Conservation (phyloP, 495 filamentous ascomycete species). For the Chaetomium tenue region DNA sequence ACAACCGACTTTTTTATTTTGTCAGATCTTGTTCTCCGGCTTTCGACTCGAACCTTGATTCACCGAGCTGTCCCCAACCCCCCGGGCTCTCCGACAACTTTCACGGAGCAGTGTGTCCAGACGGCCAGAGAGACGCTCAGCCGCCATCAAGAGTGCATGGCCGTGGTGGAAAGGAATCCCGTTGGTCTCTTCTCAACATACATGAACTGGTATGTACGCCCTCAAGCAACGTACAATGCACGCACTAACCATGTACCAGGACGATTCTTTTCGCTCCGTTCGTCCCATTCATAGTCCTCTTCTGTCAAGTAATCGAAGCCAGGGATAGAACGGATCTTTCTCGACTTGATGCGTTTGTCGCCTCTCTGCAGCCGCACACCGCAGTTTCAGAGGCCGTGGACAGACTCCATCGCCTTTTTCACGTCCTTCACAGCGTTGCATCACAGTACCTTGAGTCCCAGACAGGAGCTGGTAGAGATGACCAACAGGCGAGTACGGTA, state of each 20-base stretch:
- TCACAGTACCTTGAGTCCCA: conserved; percentile 54
- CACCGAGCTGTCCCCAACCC: conserved; percentile 59
- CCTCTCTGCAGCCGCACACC: conserved; percentile 50
- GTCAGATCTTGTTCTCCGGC: conserved; percentile 55
- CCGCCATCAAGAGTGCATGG: conserved; percentile 52
- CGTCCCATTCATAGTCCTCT: conserved; percentile 66
- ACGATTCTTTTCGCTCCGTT: conserved; percentile 63
- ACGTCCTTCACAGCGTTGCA: conserved; percentile 60
- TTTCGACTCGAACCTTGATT: conserved; percentile 53
- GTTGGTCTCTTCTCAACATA: conserved; percentile 53
- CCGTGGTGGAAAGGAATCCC: conserved; percentile 43
- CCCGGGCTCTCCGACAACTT: conserved; percentile 45
- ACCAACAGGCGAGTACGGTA: conserved; percentile 2
- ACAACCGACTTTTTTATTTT: conserved; percentile 46
- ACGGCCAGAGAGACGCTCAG: conserved; percentile 54
- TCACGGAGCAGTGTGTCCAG: conserved; percentile 57
- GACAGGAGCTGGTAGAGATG: not conserved
- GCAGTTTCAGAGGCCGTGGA: conserved; percentile 53
- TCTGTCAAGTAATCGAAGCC: conserved; percentile 61
- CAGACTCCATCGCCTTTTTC: conserved; percentile 58
- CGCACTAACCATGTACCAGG: conserved; percentile 37
- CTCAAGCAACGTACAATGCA: not conserved
- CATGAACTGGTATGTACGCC: conserved; percentile 55
- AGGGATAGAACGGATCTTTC: conserved; percentile 45
- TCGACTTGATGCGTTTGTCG: conserved; percentile 56